These are phyloP conservation scores for Dactylonectria macrodidyma DNA, from an alignment of 2,329 filamentous ascomycete species.

Conservation along the genomic window DNA sequence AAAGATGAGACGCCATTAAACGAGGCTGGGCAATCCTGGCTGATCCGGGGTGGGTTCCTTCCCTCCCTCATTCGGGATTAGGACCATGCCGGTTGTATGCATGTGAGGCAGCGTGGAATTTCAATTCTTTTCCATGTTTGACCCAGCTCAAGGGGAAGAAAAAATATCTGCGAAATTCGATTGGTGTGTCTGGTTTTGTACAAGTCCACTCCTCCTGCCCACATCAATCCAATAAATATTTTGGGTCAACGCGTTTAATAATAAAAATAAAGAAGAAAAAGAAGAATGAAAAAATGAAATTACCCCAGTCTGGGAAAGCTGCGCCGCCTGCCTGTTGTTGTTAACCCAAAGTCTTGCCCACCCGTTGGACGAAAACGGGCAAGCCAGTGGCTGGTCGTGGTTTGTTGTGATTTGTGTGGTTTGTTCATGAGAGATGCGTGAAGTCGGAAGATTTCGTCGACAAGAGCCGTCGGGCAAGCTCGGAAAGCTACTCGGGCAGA, in stretches of 20 bases:
- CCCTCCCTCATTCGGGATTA: slow-evolving; percentile 38
- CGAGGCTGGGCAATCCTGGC: slow-evolving; percentile 20
- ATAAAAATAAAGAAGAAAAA: slow-evolving; percentile 7
- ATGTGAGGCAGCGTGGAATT: slow-evolving; percentile 21
- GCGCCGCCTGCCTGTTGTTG: slow-evolving; percentile 23
- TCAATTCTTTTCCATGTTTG: slow-evolving; percentile 19
- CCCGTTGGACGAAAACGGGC: slow-evolving; percentile 5
- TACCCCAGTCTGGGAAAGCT: slow-evolving; percentile 22
- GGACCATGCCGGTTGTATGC: slow-evolving; percentile 34
- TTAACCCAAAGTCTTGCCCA: slow-evolving; percentile 11
- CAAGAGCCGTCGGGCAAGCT: slow-evolving; percentile 14
- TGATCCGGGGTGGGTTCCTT: slow-evolving; percentile 28
- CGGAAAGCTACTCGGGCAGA: slow-evolving; percentile 4
- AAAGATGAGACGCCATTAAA: slow-evolving; percentile 11
- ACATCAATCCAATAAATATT: slow-evolving; percentile 42
- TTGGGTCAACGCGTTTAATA: slow-evolving; percentile 22
- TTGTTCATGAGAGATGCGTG: slow-evolving; percentile 22
- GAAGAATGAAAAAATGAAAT: slow-evolving; percentile 24
- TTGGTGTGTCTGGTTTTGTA: slow-evolving; percentile 48
- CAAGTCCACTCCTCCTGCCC: slow-evolving; percentile 46
- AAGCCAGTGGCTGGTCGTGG: background rate
- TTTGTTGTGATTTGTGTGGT: slow-evolving; percentile 13
- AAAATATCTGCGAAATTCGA: slow-evolving; percentile 46
- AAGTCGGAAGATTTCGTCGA: slow-evolving; percentile 18
- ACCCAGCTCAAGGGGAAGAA: slow-evolving; percentile 35